phyloP scores from a whole-genome alignment of 768 basidiomycete genomes.

The Amanita pseudoporphyria region DNA sequence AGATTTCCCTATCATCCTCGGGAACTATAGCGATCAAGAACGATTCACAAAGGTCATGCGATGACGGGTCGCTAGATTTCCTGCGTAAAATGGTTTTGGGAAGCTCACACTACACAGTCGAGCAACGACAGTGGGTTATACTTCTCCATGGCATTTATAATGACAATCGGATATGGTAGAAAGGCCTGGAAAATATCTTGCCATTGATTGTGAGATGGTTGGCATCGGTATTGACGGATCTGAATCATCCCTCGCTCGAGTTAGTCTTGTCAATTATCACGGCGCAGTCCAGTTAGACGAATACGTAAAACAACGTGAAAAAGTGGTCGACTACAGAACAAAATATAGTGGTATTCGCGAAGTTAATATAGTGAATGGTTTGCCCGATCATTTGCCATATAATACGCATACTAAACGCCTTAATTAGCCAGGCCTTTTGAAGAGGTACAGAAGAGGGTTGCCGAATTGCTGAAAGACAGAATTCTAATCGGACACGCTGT shows the following conservation, averaged over 20 bases:
- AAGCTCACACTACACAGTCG: conserved; percentile 26
- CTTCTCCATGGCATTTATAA: not conserved
- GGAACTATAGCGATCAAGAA: conserved; percentile 22
- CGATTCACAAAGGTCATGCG: conserved; percentile 23
- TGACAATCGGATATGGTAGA: not conserved
- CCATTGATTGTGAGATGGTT: conserved; percentile 97
- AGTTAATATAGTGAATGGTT: conserved; percentile 63
- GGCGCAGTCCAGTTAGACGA: conserved; percentile 75
- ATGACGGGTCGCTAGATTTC: conserved; percentile 13
- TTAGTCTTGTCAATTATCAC: conserved; percentile 83
- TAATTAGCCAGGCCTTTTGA: conserved; percentile 62
- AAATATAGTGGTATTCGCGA: conserved; percentile 79
- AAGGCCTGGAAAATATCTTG: conserved; percentile 66
- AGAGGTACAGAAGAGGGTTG: conserved; percentile 70
- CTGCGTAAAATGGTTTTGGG: conserved; percentile 49
- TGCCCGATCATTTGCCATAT: conserved; percentile 9
- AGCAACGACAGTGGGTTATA: conserved; percentile 35
- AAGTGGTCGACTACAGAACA: conserved; percentile 89
- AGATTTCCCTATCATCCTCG: not conserved
- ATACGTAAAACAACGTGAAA: conserved; percentile 80
- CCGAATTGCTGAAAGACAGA: conserved; percentile 65
- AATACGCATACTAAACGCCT: not conserved
- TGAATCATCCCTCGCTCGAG: conserved; percentile 82
- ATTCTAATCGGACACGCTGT: conserved; percentile 89
- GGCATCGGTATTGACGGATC: conserved; percentile 78